Conservation (phyloP, 2,329 filamentous ascomycete species). For the Paramyrothecium sp. region DNA sequence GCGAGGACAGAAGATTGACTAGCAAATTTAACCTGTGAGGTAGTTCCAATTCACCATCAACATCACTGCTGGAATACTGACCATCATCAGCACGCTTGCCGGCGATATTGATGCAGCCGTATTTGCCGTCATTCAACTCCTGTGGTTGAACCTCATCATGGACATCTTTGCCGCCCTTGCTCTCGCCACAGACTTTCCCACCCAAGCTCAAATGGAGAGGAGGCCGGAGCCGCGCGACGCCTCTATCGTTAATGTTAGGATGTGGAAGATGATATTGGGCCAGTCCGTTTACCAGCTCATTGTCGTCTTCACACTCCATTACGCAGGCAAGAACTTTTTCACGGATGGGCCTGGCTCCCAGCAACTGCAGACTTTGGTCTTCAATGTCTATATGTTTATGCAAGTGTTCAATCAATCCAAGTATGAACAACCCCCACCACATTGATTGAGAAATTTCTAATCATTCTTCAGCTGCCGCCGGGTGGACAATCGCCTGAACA, state of each 20-base stretch:
- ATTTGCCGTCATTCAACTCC: constrained; percentile 63
- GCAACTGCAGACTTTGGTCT: constrained; percentile 64
- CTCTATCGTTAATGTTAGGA: constrained; percentile 63
- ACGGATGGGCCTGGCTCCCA: constrained; percentile 41
- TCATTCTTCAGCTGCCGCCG: constrained; percentile 56
- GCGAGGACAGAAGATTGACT: neutral
- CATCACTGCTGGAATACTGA: constrained; percentile 64
- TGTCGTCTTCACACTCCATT: constrained; percentile 60
- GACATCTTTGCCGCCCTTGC: constrained; percentile 66
- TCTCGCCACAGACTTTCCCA: constrained; percentile 62
- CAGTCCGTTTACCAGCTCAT: constrained; percentile 60
- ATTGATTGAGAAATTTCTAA: too few relatives aligned
- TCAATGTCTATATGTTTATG: constrained; percentile 89
- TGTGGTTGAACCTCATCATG: constrained; percentile 72
- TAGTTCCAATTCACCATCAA: constrained; percentile 69
- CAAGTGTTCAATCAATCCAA: constrained; percentile 84
- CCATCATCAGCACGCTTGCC: constrained; percentile 63
- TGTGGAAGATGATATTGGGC: constrained; percentile 67
- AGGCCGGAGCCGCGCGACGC: constrained; percentile 60
- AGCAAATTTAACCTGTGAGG: neutral
- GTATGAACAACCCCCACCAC: constrained; percentile 1
- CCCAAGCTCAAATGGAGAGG: constrained; percentile 54
- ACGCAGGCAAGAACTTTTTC: constrained; percentile 56
- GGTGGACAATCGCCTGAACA: constrained; percentile 80
- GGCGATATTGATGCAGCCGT: constrained; percentile 54